Percentiles rank a stretch among this genome's conserved stretches.
phyloP scores from a whole-genome alignment of 129 eudicot species.

The Flaveria robusta region DNA sequence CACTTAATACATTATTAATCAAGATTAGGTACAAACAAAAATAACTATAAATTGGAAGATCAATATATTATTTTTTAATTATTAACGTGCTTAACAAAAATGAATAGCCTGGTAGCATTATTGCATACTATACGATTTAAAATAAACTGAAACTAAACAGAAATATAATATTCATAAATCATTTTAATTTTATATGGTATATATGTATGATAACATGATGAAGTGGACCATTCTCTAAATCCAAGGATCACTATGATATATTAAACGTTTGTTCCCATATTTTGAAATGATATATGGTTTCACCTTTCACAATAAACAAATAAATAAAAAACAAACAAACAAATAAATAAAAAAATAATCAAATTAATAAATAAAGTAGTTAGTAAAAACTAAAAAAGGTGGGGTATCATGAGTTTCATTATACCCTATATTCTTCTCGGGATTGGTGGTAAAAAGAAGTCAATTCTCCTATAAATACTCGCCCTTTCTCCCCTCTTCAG shows the following conservation, averaged over 20 bases:
- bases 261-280: not conserved
- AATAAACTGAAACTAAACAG: too few relatives aligned
- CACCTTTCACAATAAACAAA: not conserved
- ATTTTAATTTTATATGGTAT: not conserved
- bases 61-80: too few relatives aligned
- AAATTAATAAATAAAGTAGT: not conserved
- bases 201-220: not conserved
- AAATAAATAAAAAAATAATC: not conserved
- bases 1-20: too few relatives aligned
- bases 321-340: not conserved
- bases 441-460: slow-evolving; percentile 77
- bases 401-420: slow-evolving; percentile 33
- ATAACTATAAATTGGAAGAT: too few relatives aligned
- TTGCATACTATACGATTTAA: too few relatives aligned
- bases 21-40: too few relatives aligned
- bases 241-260: not conserved
- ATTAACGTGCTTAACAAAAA: too few relatives aligned
- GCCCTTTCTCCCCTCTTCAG: slow-evolving; percentile 33
- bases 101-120: too few relatives aligned
- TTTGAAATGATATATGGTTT: not conserved
- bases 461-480: slow-evolving; percentile 55
- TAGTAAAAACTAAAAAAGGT: slow-evolving; percentile 20
- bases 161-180: not conserved
- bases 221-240: not conserved
- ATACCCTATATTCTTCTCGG: slow-evolving; percentile 82